These are phyloP conservation scores for Cladophialophora carrionii DNA, from an alignment of 2,329 filamentous ascomycete genomes.

Conservation along the genomic window DNA sequence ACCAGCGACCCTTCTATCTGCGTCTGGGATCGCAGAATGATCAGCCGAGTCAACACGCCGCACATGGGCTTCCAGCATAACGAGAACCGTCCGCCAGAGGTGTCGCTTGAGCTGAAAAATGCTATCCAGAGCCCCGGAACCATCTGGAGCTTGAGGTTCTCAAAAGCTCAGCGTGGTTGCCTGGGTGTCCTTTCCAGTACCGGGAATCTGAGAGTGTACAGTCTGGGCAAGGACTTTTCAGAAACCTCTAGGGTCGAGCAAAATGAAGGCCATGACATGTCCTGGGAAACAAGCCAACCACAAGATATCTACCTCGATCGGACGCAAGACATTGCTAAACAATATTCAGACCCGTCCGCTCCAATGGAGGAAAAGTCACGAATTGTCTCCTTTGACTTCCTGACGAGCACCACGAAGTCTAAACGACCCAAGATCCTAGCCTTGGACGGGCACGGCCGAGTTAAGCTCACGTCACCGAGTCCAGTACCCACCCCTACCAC, in stretches of 20 bases:
- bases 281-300: constrained; percentile 47
- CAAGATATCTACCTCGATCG: constrained; percentile 53
- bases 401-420: constrained; percentile 51
- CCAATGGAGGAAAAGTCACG: constrained; percentile 52
- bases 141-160: constrained; percentile 67
- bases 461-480: constrained; percentile 51
- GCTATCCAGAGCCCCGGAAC: constrained; percentile 56
- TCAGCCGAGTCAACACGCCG: constrained; percentile 45
- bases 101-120: constrained; percentile 58
- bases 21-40: constrained; percentile 64
- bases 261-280: constrained; percentile 36
- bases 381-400: constrained; percentile 65
- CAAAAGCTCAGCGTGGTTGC: constrained; percentile 60
- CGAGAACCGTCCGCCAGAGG: constrained; percentile 52
- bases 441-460: constrained; percentile 56
- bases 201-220: constrained; percentile 62
- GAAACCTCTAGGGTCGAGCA: constrained; percentile 47
- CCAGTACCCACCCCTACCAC: constrained; percentile 24
- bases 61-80: constrained; percentile 40
- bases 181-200: constrained; percentile 63
- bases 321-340: constrained; percentile 50
- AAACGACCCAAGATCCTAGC: constrained; percentile 58
- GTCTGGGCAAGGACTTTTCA: constrained; percentile 57
- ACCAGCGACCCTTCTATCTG: constrained; percentile 61
- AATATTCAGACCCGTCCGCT: constrained; percentile 52